phyloP scores from a whole-genome alignment of 164 flowering plant genomes.

The Magnolia officinalis region DNA sequence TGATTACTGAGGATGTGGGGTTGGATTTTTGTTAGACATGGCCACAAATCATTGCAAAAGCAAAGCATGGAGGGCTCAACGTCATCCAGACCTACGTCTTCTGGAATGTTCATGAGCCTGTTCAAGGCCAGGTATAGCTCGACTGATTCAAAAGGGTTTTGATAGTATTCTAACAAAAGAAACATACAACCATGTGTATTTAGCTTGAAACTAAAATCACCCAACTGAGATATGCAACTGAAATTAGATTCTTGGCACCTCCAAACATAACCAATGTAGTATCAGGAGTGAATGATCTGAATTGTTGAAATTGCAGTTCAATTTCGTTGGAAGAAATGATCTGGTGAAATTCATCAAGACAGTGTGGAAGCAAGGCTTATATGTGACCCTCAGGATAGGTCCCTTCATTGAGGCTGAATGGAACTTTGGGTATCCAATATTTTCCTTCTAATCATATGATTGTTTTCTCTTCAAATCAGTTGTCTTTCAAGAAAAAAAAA shows the following conservation, averaged over 20 bases:
- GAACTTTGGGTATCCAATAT: constrained; percentile 6
- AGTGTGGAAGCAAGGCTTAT: constrained; percentile 4
- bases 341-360: constrained; percentile 11
- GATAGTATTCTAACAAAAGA: neutral
- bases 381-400: constrained; percentile 10
- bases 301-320: constrained; percentile 2
- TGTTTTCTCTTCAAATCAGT: neutral
- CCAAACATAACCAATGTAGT: too few relatives aligned
- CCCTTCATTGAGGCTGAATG: constrained; percentile 16
- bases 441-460: neutral
- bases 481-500: neutral
- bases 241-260: neutral
- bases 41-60: constrained; percentile 13
- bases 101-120: constrained; percentile 20
- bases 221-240: neutral
- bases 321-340: constrained; percentile 7
- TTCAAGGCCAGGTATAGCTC: constrained; percentile 10
- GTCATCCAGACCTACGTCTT: constrained; percentile 16
- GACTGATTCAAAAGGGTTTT: neutral
- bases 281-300: neutral
- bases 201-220: neutral
- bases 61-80: constrained; percentile 18
- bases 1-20: neutral
- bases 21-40: constrained; percentile 12
- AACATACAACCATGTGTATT: neutral